Evolutionary conservation across 1,284 basidiomycete genomes (phyloP), one percentile per base, ranked within the genome.

Genomic region (Hymenochaete sp.): DNA sequence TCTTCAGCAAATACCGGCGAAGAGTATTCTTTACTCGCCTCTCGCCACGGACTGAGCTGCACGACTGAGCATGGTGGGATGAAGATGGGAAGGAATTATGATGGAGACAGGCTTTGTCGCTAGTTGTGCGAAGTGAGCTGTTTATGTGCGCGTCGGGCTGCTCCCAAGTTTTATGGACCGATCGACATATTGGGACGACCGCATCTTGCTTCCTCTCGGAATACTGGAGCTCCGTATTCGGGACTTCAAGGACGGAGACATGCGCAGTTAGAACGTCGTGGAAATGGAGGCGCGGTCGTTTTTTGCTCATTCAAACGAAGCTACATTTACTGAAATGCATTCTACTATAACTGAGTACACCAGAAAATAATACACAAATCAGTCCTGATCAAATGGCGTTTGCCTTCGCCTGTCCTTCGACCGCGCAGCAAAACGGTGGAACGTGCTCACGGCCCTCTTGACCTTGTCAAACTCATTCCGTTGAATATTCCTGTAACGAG

Each of bases 401-500:
- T 65, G 64, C 52, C 79, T 70, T 55, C 82, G 68, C 56, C 83
- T 70, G 50, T 85, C 82, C 28, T 80, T 72, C 43, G 74, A 70
- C 59, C 82, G 85, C 42, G 79, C 71, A 26, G 81, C 81, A 14
- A 75, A 72, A 44, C 82, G 71, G 56, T 82, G 77, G 37, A 86
- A 66, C 16, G 63, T 56, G 33, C 81, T 63, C 47, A 91, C 71
- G 0, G 82, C 79, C 54, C 83, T 80, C 63, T 90, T 92, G 51
- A 89, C 79, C 57, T 81, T 82, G 58, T 90, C 85, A 48, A 73
- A 75, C 57, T 87, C 75, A 45, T 70, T 67, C 1, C 66, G 47
- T 75, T 75, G 43, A 9, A 6, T n/a, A 35, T n/a, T 16, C 21
- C 5, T 6, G 21, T 19, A 35, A 5, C 14, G 13, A 35, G 21